Conservation (phyloP, 148 eudicot species). For the Fagopyrum esculentum region DNA sequence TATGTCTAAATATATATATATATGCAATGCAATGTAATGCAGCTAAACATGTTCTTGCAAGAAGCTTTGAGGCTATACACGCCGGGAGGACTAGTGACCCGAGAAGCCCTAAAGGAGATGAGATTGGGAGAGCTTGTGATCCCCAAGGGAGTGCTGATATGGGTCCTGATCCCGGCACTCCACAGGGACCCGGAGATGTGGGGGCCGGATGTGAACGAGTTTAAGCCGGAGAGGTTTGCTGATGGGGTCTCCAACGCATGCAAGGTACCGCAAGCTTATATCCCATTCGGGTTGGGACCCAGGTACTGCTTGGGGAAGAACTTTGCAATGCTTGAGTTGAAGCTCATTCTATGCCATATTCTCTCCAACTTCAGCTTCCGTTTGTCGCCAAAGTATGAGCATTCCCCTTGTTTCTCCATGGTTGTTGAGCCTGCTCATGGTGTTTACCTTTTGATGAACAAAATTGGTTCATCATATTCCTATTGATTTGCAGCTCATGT, state of each 20-base stretch:
- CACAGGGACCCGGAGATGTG: constrained; percentile 42
- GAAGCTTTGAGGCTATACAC: constrained; percentile 53
- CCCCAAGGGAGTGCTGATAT: constrained; percentile 48
- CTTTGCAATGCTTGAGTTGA: constrained; percentile 66
- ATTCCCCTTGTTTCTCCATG: constrained; percentile 69
- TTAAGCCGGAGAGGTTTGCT: constrained; percentile 45
- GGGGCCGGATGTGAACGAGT: constrained; percentile 43
- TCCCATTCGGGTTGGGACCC: constrained; percentile 53
- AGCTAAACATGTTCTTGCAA: constrained; percentile 49
- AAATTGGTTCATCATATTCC: not conserved
- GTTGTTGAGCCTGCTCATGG: constrained; percentile 74
- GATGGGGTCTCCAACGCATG: constrained; percentile 42
- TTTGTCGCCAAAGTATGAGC: constrained; percentile 56
- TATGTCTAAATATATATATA: too few species aligned
- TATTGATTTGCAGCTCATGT: too few species aligned
- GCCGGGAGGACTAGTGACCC: constrained; percentile 29
- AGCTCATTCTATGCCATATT: constrained; percentile 45
- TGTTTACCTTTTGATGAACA: constrained; percentile 46
- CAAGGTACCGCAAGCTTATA: constrained; percentile 41
- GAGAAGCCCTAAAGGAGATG: constrained; percentile 38
- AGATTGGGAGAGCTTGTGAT: constrained; percentile 25
- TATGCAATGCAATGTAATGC: not conserved
- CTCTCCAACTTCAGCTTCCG: constrained; percentile 49
- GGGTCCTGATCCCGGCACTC: constrained; percentile 47
- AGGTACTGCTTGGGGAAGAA: constrained; percentile 43